Evolutionary conservation across 306 rosid genomes (phyloP).

Genomic region (Acacia acuminata): DNA sequence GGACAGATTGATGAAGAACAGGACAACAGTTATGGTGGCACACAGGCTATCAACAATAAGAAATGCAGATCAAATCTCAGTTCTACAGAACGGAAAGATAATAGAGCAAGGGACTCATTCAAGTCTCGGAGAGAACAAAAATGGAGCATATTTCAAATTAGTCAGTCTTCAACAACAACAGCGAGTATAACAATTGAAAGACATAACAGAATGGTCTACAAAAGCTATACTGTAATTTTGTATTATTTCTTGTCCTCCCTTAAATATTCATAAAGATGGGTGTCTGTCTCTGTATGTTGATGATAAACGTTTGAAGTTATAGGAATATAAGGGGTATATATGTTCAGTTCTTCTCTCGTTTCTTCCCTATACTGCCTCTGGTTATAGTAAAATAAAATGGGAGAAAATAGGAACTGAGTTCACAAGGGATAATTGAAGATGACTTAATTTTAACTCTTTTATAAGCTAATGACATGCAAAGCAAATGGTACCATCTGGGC

Average conservation of each 20-base stretch:
- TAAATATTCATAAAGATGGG: slow-evolving; percentile 23
- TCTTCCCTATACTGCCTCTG: background rate
- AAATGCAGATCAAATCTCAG: slow-evolving; percentile 89
- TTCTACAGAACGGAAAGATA: slow-evolving; percentile 84
- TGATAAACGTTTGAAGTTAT: slow-evolving; percentile 19
- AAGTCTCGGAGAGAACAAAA: slow-evolving; percentile 65
- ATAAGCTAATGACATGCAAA: background rate
- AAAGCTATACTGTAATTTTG: slow-evolving; percentile 32
- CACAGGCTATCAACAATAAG: slow-evolving; percentile 89
- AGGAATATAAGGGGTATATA: slow-evolving; percentile 25
- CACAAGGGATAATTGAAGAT: background rate
- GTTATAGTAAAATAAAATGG: background rate
- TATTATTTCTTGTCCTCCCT: slow-evolving; percentile 13
- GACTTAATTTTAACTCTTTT: background rate
- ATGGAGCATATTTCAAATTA: slow-evolving; percentile 82
- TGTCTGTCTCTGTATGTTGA: slow-evolving; percentile 10
- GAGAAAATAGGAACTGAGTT: background rate
- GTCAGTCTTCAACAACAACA: slow-evolving; percentile 88
- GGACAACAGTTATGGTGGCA: slow-evolving; percentile 91
- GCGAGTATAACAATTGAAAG: slow-evolving; percentile 32
- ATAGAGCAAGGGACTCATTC: slow-evolving; percentile 91
- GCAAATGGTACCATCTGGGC: too few relatives aligned
- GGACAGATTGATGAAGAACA: slow-evolving; percentile 77
- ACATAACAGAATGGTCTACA: slow-evolving; percentile 32
- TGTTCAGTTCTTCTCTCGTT: slow-evolving; percentile 14